Percentiles rank a stretch among this genome's conserved stretches.
Evolutionary conservation across 148 eudicot genomes (phyloP).

Genomic region (Salicornia ramosissima): DNA sequence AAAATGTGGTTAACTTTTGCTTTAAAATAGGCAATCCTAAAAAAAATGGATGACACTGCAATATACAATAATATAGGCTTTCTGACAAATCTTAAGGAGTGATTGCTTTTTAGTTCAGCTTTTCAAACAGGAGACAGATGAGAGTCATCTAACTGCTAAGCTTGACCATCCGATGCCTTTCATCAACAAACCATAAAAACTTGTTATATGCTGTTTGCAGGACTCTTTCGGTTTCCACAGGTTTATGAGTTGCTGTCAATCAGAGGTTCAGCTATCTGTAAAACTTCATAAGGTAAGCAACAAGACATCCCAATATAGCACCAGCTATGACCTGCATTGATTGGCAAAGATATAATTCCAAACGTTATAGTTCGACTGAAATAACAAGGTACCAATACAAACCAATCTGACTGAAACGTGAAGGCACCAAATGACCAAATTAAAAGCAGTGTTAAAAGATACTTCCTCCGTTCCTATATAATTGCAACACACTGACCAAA

Average conservation of each 20-base stretch:
- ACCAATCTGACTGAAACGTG: neutral
- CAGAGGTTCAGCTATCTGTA: conserved; percentile 21
- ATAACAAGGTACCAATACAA: neutral
- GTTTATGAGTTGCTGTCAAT: neutral
- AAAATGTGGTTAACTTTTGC: neutral
- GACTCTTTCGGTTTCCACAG: neutral
- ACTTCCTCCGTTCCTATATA: neutral
- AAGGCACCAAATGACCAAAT: neutral
- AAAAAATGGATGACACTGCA: conserved; percentile 1
- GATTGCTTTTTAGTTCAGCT: neutral
- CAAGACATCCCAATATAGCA: conserved; percentile 35
- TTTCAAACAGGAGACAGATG: neutral
- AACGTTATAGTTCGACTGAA: neutral
- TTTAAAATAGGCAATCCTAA: conserved; percentile 6
- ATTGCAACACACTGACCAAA: too few species aligned
- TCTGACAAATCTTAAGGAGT: neutral
- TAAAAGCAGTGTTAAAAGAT: neutral
- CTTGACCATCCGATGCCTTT: neutral
- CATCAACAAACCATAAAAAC: neutral
- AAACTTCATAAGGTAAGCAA: conserved; percentile 34
- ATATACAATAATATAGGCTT: neutral
- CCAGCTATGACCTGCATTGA: conserved; percentile 45
- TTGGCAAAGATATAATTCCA: neutral
- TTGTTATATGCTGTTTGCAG: neutral
- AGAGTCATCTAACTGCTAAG: neutral